Evolutionary conservation across 192 early-diverging fungal genomes (phyloP).

Genomic region (Coemansia sp.): DNA sequence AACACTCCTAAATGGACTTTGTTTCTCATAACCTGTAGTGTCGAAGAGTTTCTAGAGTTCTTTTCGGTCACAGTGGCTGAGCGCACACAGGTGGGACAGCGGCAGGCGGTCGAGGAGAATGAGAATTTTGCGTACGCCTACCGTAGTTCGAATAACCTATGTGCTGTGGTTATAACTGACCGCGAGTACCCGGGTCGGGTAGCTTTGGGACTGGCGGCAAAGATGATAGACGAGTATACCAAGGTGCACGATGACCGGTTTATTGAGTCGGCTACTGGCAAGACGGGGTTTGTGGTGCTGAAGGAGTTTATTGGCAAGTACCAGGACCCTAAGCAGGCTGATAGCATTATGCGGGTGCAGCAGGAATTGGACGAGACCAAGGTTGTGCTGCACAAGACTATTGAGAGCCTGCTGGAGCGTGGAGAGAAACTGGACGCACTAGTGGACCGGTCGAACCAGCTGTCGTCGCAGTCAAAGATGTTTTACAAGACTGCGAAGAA

Average conservation of each 20-base stretch:
- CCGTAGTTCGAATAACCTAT: slow-evolving; percentile 70
- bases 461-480: slow-evolving; percentile 90
- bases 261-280: slow-evolving; percentile 36
- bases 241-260: slow-evolving; percentile 57
- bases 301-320: slow-evolving; percentile 72
- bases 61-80: slow-evolving; percentile 83
- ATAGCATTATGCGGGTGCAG: slow-evolving; percentile 93
- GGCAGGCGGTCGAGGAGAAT: slow-evolving; percentile 80
- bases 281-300: slow-evolving; percentile 71
- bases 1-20: too few relatives aligned
- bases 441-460: slow-evolving; percentile 77
- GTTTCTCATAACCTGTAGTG: slow-evolving; percentile 44
- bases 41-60: slow-evolving; percentile 88
- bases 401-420: slow-evolving; percentile 85
- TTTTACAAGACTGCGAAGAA: slow-evolving; percentile 98
- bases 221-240: slow-evolving; percentile 86
- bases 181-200: slow-evolving; percentile 88
- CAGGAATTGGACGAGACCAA: slow-evolving; percentile 97
- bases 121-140: slow-evolving; percentile 85
- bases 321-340: slow-evolving; percentile 91
- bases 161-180: slow-evolving; percentile 79
- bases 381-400: slow-evolving; percentile 92
- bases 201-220: slow-evolving; percentile 83
- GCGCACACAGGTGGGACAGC: slow-evolving; percentile 75
- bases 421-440: slow-evolving; percentile 89